Percentiles rank a stretch among this genome's conserved stretches.
phyloP scores from a whole-genome alignment of 331 rosid genomes.

The Acacia pycnantha region DNA sequence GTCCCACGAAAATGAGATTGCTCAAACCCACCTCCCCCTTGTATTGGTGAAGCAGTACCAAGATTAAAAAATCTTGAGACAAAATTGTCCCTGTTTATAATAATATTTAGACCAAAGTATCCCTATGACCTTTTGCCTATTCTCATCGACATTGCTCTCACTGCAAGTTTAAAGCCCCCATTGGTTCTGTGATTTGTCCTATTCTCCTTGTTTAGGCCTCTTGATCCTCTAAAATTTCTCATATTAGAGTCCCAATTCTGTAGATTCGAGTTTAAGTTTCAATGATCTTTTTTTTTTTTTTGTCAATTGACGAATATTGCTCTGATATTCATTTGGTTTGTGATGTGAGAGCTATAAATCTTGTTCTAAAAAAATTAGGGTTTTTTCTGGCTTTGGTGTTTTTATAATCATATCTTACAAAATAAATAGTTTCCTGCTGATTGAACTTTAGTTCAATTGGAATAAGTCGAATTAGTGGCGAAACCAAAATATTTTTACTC shows the following conservation, averaged over 20 bases:
- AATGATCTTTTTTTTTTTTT: neutral
- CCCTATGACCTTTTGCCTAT: too few species aligned
- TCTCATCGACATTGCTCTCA: too few species aligned
- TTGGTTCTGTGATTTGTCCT: neutral
- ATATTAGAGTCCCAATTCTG: conserved; percentile 1
- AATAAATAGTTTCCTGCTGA: neutral
- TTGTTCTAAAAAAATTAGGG: conserved; percentile 13
- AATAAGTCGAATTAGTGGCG: neutral
- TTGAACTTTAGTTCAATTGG: conserved; percentile 28
- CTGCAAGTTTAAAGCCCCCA: neutral
- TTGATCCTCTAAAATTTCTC: conserved; percentile 20
- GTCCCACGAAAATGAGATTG: too few species aligned
- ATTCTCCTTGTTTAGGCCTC: conserved; percentile 10
- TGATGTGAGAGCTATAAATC: neutral
- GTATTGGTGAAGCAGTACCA: too few species aligned
- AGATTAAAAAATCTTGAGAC: too few species aligned
- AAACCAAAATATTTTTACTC: too few species aligned
- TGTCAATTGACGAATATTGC: neutral
- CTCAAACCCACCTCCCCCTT: too few species aligned
- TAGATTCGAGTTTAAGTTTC: conserved; percentile 10
- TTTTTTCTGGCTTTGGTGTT: conserved; percentile 1
- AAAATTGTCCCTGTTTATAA: too few species aligned
- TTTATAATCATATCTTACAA: neutral
- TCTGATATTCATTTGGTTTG: neutral
- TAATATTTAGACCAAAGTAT: too few species aligned